A percentile compares a stretch with the other conserved stretches of the same genome.
These are phyloP conservation scores for Polytolypa hystricis DNA, from an alignment of 2,329 filamentous ascomycete genomes.

Conservation along the genomic window DNA sequence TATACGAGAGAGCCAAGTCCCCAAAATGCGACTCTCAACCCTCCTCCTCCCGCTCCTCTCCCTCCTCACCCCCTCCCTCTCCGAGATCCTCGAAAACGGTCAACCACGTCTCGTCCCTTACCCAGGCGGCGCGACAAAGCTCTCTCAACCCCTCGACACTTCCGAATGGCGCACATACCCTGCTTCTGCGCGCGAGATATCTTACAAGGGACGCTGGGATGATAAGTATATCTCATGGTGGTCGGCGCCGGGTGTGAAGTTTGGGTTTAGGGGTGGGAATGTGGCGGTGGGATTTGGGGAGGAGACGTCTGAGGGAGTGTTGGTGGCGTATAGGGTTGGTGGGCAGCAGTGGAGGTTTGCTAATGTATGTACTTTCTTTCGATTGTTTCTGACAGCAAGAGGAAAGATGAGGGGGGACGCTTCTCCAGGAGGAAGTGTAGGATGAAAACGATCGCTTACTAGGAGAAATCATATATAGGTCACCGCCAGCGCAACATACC, in stretches of 20 bases:
- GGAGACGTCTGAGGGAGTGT: background rate
- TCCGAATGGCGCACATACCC: constrained; percentile 41
- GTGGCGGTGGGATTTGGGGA: constrained; percentile 13
- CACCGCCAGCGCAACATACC: constrained; percentile 33
- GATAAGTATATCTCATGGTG: constrained; percentile 50
- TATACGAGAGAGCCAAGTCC: too few relatives aligned
- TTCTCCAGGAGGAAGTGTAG: background rate
- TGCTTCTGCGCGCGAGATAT: constrained; percentile 43
- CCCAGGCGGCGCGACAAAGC: constrained; percentile 24
- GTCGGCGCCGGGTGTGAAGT: constrained; percentile 47
- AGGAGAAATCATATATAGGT: background rate
- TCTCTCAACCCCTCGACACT: constrained; percentile 19
- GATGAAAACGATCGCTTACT: too few relatives aligned
- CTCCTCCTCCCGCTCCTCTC: background rate
- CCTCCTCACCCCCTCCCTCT: constrained; percentile 12
- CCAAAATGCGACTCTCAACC: background rate
- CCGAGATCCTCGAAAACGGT: constrained; percentile 35
- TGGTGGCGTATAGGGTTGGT: background rate
- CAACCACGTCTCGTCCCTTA: constrained; percentile 29
- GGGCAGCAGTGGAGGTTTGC: background rate
- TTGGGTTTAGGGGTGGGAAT: constrained; percentile 44
- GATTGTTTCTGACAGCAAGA: too few relatives aligned
- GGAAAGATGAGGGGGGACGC: background rate
- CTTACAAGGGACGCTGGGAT: constrained; percentile 54
- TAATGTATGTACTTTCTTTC: background rate